Conservation (phyloP, 352 stramenopile genomes). For the Phytophthora foliorum region DNA sequence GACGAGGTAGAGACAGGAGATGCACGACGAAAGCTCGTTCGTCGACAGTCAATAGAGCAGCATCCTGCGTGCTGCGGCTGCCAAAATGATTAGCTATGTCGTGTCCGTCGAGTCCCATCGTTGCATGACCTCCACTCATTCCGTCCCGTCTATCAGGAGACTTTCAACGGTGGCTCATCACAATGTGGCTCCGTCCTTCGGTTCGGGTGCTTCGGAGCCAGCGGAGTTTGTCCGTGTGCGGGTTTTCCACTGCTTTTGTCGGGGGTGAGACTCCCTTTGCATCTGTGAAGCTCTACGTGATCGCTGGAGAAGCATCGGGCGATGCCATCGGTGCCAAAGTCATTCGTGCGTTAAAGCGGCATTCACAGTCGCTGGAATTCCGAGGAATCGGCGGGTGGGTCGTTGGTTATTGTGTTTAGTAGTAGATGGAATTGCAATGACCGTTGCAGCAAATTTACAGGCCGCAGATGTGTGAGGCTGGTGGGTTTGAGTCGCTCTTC, state of each 20-base stretch:
- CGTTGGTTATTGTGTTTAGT: neutral
- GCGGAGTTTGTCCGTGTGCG: slow-evolving; percentile 11
- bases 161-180: slow-evolving; percentile 11
- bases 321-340: slow-evolving; percentile 84
- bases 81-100: slow-evolving; percentile 32
- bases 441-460: slow-evolving; percentile 31
- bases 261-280: neutral
- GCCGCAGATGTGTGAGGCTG: slow-evolving; percentile 55
- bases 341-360: slow-evolving; percentile 56
- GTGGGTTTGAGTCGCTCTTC: slow-evolving; percentile 70
- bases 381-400: slow-evolving; percentile 71
- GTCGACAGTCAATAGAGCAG: slow-evolving; percentile 48
- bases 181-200: slow-evolving; percentile 28
- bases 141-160: slow-evolving; percentile 21
- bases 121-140: slow-evolving; percentile 21
- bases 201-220: slow-evolving; percentile 10
- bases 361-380: slow-evolving; percentile 41
- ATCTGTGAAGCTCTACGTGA: slow-evolving; percentile 60
- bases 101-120: slow-evolving; percentile 17
- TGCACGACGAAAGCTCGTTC: slow-evolving; percentile 21
- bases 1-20: slow-evolving; percentile 41
- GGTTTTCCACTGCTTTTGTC: slow-evolving; percentile 23
- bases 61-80: slow-evolving; percentile 33
- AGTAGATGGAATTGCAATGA: neutral
- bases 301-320: slow-evolving; percentile 78